phyloP scores from a whole-genome alignment of 768 basidiomycete species.

The Lanmaoa rubissima region DNA sequence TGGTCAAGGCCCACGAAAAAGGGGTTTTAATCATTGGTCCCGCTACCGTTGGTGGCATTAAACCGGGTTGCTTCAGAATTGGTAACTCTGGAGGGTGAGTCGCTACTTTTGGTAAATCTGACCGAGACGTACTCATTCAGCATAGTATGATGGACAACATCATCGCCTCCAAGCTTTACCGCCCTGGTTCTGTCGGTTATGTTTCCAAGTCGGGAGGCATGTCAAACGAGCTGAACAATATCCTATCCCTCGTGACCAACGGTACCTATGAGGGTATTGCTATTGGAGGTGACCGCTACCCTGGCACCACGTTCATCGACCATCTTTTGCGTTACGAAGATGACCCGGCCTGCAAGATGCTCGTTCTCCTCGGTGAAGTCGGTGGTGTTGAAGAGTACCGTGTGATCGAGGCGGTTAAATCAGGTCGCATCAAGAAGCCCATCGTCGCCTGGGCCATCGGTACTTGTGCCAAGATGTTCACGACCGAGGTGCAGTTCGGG shows the following conservation, averaged over 20 bases:
- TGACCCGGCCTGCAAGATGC: conserved; percentile 98
- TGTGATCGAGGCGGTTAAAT: conserved; percentile 96
- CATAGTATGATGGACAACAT: conserved; percentile 99
- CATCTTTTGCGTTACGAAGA: conserved; percentile 96
- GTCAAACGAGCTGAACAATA: conserved; percentile 99
- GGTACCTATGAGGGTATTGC: conserved; percentile 99
- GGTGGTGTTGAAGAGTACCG: conserved; percentile 99
- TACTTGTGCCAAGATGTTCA: conserved; percentile 99
- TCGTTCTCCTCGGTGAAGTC: conserved; percentile 97
- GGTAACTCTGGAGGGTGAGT: conserved; percentile 96
- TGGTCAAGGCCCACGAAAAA: conserved; percentile 83
- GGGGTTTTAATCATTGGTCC: conserved; percentile 93
- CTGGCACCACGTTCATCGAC: conserved; percentile 98
- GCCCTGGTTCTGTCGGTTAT: conserved; percentile 95
- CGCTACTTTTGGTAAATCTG: not conserved
- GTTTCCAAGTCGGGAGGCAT: conserved; percentile 99
- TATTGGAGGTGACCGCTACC: conserved; percentile 99
- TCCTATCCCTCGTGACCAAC: conserved; percentile 93
- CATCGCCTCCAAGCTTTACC: conserved; percentile 97
- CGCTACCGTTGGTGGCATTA: conserved; percentile 98
- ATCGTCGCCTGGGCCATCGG: conserved; percentile 99
- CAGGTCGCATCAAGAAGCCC: conserved; percentile 92
- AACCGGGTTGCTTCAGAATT: conserved; percentile 99
- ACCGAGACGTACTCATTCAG: conserved; percentile 2
- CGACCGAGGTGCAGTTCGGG: conserved; percentile 98